phyloP scores from a whole-genome alignment of 2,329 filamentous ascomycete genomes.

The Hypoxylon sp. region DNA sequence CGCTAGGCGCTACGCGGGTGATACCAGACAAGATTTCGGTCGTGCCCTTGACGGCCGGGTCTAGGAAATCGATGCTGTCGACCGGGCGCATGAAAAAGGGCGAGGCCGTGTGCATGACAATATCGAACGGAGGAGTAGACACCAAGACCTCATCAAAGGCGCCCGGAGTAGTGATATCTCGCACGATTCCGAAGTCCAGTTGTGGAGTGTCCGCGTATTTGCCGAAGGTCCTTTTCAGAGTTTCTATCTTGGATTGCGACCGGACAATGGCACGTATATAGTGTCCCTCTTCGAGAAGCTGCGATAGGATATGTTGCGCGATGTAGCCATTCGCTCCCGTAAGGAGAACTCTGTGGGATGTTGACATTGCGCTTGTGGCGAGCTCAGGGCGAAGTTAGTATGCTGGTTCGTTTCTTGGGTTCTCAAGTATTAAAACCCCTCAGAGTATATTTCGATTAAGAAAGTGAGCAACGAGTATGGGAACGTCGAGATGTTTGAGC shows the following conservation, averaged over 20 bases:
- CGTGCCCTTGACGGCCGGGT: constrained; percentile 57
- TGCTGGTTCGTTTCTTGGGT: neutral
- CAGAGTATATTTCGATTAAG: neutral
- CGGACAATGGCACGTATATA: constrained; percentile 52
- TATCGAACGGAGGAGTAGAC: constrained; percentile 44
- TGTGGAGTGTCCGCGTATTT: constrained; percentile 47
- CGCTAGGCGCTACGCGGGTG: constrained; percentile 48
- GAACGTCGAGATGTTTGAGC: neutral
- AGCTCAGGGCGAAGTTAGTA: neutral
- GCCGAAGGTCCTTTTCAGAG: constrained; percentile 47
- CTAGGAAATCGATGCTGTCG: constrained; percentile 51
- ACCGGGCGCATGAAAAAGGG: constrained; percentile 52
- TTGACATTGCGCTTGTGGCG: constrained; percentile 21
- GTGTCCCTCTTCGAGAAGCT: constrained; percentile 44
- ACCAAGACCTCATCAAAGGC: constrained; percentile 55
- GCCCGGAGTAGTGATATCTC: constrained; percentile 73
- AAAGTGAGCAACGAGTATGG: neutral
- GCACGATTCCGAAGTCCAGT: constrained; percentile 65
- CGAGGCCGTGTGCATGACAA: constrained; percentile 53
- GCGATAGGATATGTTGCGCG: constrained; percentile 41
- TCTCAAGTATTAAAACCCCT: too few species aligned
- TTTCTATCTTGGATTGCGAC: constrained; percentile 48
- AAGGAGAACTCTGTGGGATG: constrained; percentile 39
- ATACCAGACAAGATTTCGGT: constrained; percentile 52
- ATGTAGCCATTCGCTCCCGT: constrained; percentile 45